phyloP scores from a whole-genome alignment of 768 basidiomycete genomes.

The Boletus pseudo-olivaceus region DNA sequence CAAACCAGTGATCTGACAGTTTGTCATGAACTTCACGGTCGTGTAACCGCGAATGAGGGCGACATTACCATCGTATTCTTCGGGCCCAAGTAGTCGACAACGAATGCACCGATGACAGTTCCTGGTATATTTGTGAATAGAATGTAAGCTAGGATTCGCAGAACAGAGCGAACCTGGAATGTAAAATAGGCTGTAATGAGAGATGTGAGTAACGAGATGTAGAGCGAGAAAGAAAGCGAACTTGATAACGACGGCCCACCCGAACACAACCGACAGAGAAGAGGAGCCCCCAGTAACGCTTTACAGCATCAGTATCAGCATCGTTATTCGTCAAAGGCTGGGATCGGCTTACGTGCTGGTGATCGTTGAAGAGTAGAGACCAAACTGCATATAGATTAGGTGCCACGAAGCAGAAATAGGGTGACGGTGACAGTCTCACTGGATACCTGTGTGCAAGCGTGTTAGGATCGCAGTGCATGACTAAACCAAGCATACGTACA shows the following conservation, averaged over 20 bases:
- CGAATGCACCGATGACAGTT: slow-evolving; percentile 69
- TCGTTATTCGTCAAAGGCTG: not conserved
- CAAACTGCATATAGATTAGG: slow-evolving; percentile 48
- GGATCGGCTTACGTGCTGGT: slow-evolving; percentile 49
- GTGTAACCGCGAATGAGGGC: not conserved
- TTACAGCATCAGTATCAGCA: slow-evolving; percentile 1
- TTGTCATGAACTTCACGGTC: not conserved
- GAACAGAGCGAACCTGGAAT: slow-evolving; percentile 45
- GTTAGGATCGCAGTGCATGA: not conserved
- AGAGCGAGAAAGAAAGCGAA: slow-evolving; percentile 30
- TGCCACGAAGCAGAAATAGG: not conserved
- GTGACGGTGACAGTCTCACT: slow-evolving; percentile 38
- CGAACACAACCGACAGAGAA: slow-evolving; percentile 62
- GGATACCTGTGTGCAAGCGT: slow-evolving; percentile 47
- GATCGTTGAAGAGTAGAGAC: slow-evolving; percentile 77
- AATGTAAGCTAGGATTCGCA: not conserved
- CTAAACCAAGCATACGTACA: slow-evolving; percentile 38
- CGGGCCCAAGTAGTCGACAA: slow-evolving; percentile 72
- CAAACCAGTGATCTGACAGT: slow-evolving; percentile 59
- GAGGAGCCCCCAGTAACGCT: slow-evolving; percentile 57
- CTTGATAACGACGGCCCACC: slow-evolving; percentile 87
- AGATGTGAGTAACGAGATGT: not conserved
- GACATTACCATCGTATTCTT: slow-evolving; percentile 65
- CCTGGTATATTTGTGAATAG: slow-evolving; percentile 29
- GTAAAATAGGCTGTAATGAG: slow-evolving; percentile 50